Conservation (phyloP, 139 green algal species). For the Coelastrella sp. region DNA sequence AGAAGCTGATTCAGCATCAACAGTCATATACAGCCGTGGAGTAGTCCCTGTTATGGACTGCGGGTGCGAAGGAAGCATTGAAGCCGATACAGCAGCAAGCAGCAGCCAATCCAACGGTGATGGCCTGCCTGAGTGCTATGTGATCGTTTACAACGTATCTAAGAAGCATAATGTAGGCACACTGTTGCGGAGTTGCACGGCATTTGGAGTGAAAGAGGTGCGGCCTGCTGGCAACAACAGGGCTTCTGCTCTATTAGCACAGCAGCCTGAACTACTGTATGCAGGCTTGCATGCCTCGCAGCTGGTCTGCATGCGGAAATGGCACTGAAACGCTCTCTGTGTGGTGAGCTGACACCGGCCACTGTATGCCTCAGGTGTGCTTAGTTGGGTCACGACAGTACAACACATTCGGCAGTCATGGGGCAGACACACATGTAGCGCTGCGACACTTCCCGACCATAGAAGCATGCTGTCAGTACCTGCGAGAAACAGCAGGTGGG, state of each 20-base stretch:
- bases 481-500: constrained; percentile 12
- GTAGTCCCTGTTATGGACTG: background rate
- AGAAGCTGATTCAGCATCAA: too few species aligned
- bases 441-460: constrained; percentile 50
- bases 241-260: too few species aligned
- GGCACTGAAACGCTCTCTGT: too few species aligned
- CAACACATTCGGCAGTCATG: constrained; percentile 94
- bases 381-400: constrained; percentile 89
- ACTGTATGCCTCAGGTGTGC: constrained; percentile 71
- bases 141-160: constrained; percentile 49
- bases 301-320: too few species aligned
- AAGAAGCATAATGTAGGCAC: constrained; percentile 49
- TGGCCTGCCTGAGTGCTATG: constrained; percentile 35
- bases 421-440: constrained; percentile 73
- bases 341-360: background rate
- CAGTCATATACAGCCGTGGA: background rate
- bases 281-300: too few species aligned
- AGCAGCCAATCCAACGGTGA: background rate
- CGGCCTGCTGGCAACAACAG: background rate
- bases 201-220: constrained; percentile 45
- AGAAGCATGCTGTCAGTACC: constrained; percentile 9
- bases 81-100: background rate
- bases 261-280: too few species aligned
- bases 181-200: constrained; percentile 42
- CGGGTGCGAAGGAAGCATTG: background rate